Percentiles rank a stretch among this genome's conserved stretches.
Evolutionary conservation across 768 basidiomycete species (phyloP).

Genomic region (Psilocybe cubensis): DNA sequence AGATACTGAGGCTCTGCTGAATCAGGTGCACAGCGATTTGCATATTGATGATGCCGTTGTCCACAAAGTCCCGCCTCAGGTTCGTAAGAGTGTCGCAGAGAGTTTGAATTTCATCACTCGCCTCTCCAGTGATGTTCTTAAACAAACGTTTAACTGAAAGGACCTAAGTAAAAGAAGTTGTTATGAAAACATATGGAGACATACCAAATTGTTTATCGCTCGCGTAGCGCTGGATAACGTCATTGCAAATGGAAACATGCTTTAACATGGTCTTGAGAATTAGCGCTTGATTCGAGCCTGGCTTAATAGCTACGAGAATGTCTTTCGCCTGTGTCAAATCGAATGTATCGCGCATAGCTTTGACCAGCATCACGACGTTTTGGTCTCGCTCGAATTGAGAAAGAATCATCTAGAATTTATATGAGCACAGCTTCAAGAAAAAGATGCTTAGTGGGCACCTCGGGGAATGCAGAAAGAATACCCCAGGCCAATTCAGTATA

Average conservation of each 20-base stretch:
- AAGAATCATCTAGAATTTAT: too few relatives aligned
- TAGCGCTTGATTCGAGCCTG: background rate
- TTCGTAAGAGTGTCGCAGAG: background rate
- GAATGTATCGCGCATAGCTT: slow-evolving; percentile 1
- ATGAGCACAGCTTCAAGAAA: too few relatives aligned
- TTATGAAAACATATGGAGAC: background rate
- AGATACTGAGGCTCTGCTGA: too few relatives aligned
- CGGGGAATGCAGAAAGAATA: too few relatives aligned
- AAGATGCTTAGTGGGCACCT: too few relatives aligned
- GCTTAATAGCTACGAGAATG: background rate
- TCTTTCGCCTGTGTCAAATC: background rate
- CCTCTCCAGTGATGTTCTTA: background rate
- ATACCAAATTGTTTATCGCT: background rate
- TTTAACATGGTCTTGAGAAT: background rate
- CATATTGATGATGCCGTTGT: background rate
- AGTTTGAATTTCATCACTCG: background rate
- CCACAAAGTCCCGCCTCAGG: background rate
- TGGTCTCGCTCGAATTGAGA: background rate
- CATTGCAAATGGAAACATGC: background rate
- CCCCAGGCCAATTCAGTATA: too few relatives aligned
- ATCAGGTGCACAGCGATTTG: background rate
- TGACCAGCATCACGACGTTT: background rate
- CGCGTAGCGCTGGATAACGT: background rate
- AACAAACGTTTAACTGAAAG: background rate
- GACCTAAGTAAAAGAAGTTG: background rate